Evolutionary conservation across 1,284 basidiomycete genomes (phyloP).

Genomic region (Peniophora sp.): DNA sequence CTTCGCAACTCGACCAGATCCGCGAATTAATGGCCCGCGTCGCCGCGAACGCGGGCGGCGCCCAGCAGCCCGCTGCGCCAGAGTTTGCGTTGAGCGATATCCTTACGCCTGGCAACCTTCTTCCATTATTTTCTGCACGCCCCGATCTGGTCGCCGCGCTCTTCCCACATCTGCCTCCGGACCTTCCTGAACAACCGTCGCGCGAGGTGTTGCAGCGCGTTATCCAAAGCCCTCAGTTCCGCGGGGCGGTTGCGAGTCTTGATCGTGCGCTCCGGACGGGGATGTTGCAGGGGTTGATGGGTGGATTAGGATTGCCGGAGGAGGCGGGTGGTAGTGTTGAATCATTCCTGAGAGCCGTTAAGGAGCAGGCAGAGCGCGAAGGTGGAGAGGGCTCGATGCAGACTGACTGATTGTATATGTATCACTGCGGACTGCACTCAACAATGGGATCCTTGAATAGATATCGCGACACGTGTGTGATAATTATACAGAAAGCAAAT

Average conservation of each 20-base stretch:
- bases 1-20: constrained; percentile 50
- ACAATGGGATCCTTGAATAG: not conserved
- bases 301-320: constrained; percentile 68
- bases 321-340: constrained; percentile 68
- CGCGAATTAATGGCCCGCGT: constrained; percentile 22
- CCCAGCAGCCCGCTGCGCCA: constrained; percentile 14
- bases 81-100: constrained; percentile 67
- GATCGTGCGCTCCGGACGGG: constrained; percentile 75
- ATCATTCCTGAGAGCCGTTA: constrained; percentile 67
- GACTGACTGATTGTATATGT: constrained; percentile 34
- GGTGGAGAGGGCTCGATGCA: constrained; percentile 42
- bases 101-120: constrained; percentile 62
- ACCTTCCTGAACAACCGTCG: constrained; percentile 58
- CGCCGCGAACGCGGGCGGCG: constrained; percentile 13
- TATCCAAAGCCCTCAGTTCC: constrained; percentile 52
- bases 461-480: too few relatives aligned
- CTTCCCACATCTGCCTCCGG: constrained; percentile 71
- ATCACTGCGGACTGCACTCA: not conserved
- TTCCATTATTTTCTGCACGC: constrained; percentile 58
- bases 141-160: constrained; percentile 59
- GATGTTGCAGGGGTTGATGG: constrained; percentile 59
- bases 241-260: constrained; percentile 54
- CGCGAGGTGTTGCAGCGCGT: constrained; percentile 53
- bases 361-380: constrained; percentile 58
- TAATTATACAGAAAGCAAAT: constrained; percentile 1